Conservation (phyloP, 345 rosid species). For the Barbarea vulgaris region DNA sequence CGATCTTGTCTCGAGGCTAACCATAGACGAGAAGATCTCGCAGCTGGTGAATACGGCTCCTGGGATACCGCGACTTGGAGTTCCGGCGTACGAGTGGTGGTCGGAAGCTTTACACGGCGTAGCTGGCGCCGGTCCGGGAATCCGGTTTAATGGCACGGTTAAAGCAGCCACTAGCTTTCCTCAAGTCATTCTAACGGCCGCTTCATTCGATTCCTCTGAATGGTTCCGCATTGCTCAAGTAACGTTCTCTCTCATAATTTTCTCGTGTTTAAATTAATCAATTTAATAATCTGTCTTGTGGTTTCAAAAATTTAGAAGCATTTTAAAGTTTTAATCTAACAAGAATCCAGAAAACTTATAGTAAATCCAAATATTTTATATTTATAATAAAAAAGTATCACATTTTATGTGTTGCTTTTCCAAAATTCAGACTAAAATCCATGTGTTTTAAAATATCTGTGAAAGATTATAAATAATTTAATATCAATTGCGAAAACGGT, state of each 20-base stretch:
- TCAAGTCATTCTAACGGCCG: conserved; percentile 78
- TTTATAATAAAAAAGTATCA: background rate
- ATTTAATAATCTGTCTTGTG: background rate
- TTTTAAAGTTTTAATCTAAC: background rate
- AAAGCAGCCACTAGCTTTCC: conserved; percentile 86
- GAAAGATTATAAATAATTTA: background rate
- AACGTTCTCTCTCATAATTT: background rate
- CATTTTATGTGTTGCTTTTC: background rate
- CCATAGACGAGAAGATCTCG: conserved; percentile 76
- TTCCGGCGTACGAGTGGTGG: conserved; percentile 93
- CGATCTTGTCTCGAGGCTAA: conserved; percentile 73
- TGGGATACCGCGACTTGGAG: conserved; percentile 70
- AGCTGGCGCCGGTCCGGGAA: conserved; percentile 51
- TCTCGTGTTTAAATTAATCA: background rate
- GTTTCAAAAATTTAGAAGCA: background rate
- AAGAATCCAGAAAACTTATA: background rate
- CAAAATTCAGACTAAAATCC: background rate
- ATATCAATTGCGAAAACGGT: background rate
- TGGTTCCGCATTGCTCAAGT: conserved; percentile 95
- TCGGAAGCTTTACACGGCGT: conserved; percentile 92
- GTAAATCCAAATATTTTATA: background rate
- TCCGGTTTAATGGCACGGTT: conserved; percentile 58
- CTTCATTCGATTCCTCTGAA: conserved; percentile 66
- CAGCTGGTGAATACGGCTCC: conserved; percentile 78
- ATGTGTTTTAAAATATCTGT: background rate